Conservation (phyloP, 257 asterid species). For the Lycium barbarum region DNA sequence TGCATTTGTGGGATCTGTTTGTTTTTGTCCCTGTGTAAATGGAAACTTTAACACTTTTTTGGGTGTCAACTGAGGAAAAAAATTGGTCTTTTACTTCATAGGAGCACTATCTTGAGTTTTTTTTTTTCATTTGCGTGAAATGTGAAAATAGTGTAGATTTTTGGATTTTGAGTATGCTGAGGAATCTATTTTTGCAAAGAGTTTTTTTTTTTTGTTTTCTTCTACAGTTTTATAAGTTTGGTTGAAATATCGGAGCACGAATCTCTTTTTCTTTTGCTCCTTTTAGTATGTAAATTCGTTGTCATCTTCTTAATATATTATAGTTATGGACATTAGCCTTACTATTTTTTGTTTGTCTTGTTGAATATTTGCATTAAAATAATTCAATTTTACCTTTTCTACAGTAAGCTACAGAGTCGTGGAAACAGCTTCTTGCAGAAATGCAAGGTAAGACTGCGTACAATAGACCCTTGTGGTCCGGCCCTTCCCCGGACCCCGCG, state of each 20-base stretch:
- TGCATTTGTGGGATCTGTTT: too few relatives aligned
- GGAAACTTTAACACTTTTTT: too few relatives aligned
- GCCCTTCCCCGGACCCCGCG: too few relatives aligned
- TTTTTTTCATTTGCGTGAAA: too few relatives aligned
- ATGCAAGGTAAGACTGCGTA: too few relatives aligned
- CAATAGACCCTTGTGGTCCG: too few relatives aligned
- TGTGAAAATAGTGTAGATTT: too few relatives aligned
- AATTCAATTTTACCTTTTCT: neutral
- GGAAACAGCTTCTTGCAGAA: too few relatives aligned
- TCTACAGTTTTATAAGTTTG: neutral
- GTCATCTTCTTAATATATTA: neutral
- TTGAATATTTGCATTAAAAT: neutral
- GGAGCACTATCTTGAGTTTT: too few relatives aligned
- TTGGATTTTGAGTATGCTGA: neutral
- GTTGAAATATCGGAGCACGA: neutral
- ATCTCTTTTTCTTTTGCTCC: neutral
- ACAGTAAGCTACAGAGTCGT: conserved; percentile 40
- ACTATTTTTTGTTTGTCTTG: neutral
- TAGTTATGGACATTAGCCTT: neutral
- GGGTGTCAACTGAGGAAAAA: too few relatives aligned
- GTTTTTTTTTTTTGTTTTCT: neutral
- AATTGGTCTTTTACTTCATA: too few relatives aligned
- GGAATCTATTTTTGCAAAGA: neutral
- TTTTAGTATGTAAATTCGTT: neutral
- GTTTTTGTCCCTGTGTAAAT: too few relatives aligned